Base-by-base conservation (phyloP, 2,329 filamentous ascomycete species). In the Calcarisporium arbuscula region DNA sequence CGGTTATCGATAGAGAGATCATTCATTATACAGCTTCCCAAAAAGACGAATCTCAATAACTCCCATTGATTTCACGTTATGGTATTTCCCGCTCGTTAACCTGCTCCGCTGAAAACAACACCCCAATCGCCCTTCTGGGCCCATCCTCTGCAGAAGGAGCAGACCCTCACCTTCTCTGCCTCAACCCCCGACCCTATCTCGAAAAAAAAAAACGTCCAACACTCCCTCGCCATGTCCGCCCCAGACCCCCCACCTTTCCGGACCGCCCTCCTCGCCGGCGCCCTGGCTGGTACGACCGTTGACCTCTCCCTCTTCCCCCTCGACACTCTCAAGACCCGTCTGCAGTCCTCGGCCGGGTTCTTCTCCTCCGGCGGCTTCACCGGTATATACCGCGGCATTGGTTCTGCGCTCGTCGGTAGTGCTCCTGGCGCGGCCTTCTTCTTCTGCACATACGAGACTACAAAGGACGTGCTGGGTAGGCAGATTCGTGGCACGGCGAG, bases 261-360 rank as follows among this genome's bases (percentile, higher is more conserved):
- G 35, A 70, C 73, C 18, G 74, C 77, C 52, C 76, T 82, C 50
- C 58, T 81, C 70, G 87, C 92, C 48, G 92, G 92, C 60, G 92
- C 81, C 54, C 68, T 95, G 47, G 92, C 92, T 47, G 92, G 92
- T 56, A 92, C 92, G 30, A 94, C 89, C 11, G 92, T 96, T 61
- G 92, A 98, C 74, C 81, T 95, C 53, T 88, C 88, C 36, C 85
- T 98, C 56, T 98, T 85, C 69, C 92, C 92, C 1, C 87, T 98
- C 70, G 94, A 98, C 74, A 98, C 92, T 0, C 81, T 98, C 56
- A 98, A 98, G 67, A 98, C 94, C 28, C 88, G 92, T 12, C 85
- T 98, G 6, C 92, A 98, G 67, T 87, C 88, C 44, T 75, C 75
- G 30, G 58, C 72, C 37, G 80, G 82, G 58, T 88, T 95, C 68